Percentiles rank a stretch among this genome's conserved stretches.
Evolutionary conservation across 108 stramenopile genomes (phyloP).

Genomic region (Poteriospumella lacustris): DNA sequence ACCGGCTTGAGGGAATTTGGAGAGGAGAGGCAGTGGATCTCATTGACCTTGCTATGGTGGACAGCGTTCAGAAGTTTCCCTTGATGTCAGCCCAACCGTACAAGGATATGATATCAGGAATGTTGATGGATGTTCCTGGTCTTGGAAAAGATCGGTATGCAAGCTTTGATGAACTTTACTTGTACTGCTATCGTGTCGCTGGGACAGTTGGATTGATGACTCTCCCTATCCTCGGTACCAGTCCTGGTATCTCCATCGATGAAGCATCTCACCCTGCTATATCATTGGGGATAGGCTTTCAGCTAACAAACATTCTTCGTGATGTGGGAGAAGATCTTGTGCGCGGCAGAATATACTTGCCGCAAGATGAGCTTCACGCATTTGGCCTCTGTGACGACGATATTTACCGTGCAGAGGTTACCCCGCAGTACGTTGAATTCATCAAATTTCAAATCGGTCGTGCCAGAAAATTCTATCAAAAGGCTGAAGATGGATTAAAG

Average conservation of each 20-base stretch:
- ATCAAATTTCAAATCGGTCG: constrained; percentile 90
- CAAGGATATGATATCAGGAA: constrained; percentile 89
- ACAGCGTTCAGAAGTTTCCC: constrained; percentile 77
- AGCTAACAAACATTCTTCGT: constrained; percentile 94
- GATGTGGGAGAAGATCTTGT: constrained; percentile 93
- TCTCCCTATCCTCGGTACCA: constrained; percentile 83
- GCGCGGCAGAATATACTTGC: constrained; percentile 86
- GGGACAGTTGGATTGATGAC: constrained; percentile 95
- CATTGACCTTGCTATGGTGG: constrained; percentile 79
- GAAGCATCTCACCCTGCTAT: constrained; percentile 83
- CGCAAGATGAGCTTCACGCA: constrained; percentile 72
- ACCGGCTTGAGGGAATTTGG: constrained; percentile 53
- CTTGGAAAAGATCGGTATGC: constrained; percentile 84
- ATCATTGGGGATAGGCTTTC: constrained; percentile 90
- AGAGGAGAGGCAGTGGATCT: constrained; percentile 76
- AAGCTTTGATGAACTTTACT: constrained; percentile 82
- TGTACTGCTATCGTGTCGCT: constrained; percentile 94
- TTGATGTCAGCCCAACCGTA: constrained; percentile 76
- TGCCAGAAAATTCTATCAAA: constrained; percentile 84
- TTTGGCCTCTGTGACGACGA: constrained; percentile 74
- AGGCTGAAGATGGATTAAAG: constrained; percentile 78
- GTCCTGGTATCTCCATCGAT: constrained; percentile 66
- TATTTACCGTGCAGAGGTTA: constrained; percentile 72
- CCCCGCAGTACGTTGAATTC: constrained; percentile 77
- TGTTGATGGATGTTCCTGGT: constrained; percentile 91